Conservation (phyloP, 495 filamentous ascomycete genomes). For the Xanthoparmelia taractica region DNA sequence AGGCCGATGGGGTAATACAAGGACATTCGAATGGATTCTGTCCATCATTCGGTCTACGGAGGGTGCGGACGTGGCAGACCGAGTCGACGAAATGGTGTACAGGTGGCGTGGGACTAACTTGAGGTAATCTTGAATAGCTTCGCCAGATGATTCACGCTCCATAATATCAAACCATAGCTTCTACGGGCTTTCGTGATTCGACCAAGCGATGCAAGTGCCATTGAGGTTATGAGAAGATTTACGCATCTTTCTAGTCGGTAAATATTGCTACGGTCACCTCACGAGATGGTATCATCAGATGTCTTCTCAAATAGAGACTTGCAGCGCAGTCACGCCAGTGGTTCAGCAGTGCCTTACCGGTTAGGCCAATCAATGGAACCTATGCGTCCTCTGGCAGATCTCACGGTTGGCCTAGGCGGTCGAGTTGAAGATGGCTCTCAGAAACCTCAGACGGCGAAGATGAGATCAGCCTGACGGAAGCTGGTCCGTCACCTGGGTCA, state of each 20-base stretch:
- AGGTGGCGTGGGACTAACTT: conserved; percentile 11
- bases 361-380: not conserved
- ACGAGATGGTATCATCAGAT: not conserved
- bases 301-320: no score
- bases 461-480: not conserved
- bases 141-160: not conserved
- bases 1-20: conserved; percentile 19
- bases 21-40: conserved; percentile 26
- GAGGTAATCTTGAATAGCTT: not conserved
- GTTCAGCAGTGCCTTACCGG: not conserved
- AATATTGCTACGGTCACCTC: not conserved
- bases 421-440: not conserved
- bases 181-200: not conserved
- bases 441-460: not conserved
- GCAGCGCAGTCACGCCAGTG: not conserved
- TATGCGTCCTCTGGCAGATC: not conserved
- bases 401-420: not conserved
- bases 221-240: not conserved
- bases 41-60: conserved; percentile 23
- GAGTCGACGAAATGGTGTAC: conserved; percentile 27
- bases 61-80: conserved; percentile 25
- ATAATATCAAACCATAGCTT: no score
- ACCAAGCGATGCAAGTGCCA: not conserved
- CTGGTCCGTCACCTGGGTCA: not conserved
- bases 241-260: not conserved